These are phyloP conservation scores for Kokia cookei DNA, from an alignment of 441 rosid genomes.

Conservation along the genomic window DNA sequence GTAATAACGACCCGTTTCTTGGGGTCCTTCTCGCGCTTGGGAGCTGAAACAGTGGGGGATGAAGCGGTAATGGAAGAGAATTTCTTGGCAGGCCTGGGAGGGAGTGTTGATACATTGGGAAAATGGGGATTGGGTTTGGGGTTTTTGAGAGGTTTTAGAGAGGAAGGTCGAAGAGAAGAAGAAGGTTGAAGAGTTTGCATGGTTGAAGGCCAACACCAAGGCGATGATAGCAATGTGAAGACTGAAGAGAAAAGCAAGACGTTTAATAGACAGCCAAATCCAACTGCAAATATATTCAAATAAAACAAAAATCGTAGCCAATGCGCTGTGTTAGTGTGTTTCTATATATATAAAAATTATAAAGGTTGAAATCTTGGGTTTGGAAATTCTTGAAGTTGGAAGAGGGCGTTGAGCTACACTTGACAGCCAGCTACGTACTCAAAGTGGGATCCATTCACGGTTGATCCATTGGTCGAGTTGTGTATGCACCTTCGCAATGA, in stretches of 20 bases:
- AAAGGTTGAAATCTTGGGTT: not conserved
- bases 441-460: not conserved
- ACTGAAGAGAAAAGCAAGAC: not conserved
- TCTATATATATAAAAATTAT: not conserved
- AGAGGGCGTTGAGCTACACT: not conserved
- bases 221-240: conserved; percentile 31
- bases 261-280: not conserved
- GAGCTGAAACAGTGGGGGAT: conserved; percentile 45
- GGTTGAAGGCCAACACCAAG: not conserved
- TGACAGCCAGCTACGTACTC: not conserved
- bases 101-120: conserved; percentile 23
- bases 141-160: conserved; percentile 40
- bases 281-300: no score
- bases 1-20: conserved; percentile 88
- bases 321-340: not conserved
- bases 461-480: no score
- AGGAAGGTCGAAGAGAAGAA: conserved; percentile 52
- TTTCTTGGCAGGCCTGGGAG: conserved; percentile 10
- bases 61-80: conserved; percentile 46
- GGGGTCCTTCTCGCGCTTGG: conserved; percentile 87
- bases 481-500: no score
- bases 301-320: not conserved
- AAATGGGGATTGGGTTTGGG: conserved; percentile 24
- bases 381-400: not conserved
- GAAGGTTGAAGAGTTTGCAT: conserved; percentile 79